Conservation (phyloP, 2,329 filamentous ascomycete species). For the Neospermospora avenae region DNA sequence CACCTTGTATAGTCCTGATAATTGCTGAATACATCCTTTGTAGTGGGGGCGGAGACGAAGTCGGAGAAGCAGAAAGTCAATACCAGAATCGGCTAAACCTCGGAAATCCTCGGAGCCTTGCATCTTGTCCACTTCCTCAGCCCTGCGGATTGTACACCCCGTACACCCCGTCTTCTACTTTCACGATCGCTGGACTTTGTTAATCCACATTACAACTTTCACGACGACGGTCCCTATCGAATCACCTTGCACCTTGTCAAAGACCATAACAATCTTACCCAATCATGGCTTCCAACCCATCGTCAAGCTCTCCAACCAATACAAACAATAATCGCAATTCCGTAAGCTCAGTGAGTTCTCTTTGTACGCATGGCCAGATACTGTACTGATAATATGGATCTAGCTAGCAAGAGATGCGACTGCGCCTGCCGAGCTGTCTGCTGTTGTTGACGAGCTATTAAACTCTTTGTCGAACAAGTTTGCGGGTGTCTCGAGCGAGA, state of each 20-base stretch:
- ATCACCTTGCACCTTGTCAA: background rate
- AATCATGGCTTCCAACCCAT: conserved; percentile 17
- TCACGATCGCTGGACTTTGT: no score
- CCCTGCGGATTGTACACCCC: no score
- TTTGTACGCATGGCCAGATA: background rate
- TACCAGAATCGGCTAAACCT: no score
- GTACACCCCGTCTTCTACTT: no score
- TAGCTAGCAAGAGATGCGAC: conserved; percentile 28
- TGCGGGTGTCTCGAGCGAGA: conserved; percentile 76
- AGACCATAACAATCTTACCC: background rate
- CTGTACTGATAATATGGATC: conserved; percentile 4
- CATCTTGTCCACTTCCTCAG: background rate
- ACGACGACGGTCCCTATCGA: background rate
- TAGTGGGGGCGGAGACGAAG: no score
- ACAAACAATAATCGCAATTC: conserved; percentile 20
- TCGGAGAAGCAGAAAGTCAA: no score
- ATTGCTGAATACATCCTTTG: no score
- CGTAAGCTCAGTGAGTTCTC: conserved; percentile 22
- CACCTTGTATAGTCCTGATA: no score
- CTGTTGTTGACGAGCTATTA: conserved; percentile 79
- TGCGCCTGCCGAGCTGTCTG: conserved; percentile 32
- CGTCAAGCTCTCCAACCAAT: conserved; percentile 20
- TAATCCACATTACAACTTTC: background rate
- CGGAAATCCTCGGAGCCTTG: no score
- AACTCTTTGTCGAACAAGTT: conserved; percentile 85